phyloP scores from a whole-genome alignment of 1,139 yeast species.

The Yamadazyma sp. region DNA sequence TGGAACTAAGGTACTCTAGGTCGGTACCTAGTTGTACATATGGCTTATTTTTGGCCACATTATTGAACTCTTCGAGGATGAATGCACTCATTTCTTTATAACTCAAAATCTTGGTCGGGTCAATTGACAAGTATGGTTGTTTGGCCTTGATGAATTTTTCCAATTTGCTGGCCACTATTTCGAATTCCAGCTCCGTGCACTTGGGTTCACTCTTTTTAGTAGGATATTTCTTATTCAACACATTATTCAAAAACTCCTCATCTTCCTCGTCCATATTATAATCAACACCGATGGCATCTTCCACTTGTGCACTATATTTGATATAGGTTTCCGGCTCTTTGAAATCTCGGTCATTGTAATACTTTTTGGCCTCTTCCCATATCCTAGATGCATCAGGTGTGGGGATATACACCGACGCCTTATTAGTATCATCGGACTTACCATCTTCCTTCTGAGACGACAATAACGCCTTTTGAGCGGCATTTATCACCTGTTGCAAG shows the following conservation, averaged over 20 bases:
- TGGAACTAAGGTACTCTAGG: constrained; percentile 37
- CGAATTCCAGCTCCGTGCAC: constrained; percentile 83
- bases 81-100: constrained; percentile 66
- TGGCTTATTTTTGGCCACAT: constrained; percentile 29
- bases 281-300: constrained; percentile 83
- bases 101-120: constrained; percentile 72
- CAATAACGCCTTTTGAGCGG: constrained; percentile 63
- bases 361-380: constrained; percentile 77
- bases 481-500: constrained; percentile 84
- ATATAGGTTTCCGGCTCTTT: constrained; percentile 77
- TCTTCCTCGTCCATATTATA: constrained; percentile 92
- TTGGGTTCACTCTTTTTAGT: constrained; percentile 19
- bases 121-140: constrained; percentile 87
- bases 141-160: constrained; percentile 74
- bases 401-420: constrained; percentile 74
- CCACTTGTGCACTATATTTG: constrained; percentile 90
- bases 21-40: constrained; percentile 30
- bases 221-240: constrained; percentile 37
- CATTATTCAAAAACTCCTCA: constrained; percentile 57
- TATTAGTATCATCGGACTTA: constrained; percentile 29
- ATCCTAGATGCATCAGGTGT: constrained; percentile 91
- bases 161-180: constrained; percentile 68
- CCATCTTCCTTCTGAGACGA: constrained; percentile 27
- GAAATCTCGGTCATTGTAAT: constrained; percentile 64
- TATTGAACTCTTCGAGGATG: constrained; percentile 36